Base-by-base conservation (phyloP, 345 rosid genomes). In the Dimocarpus longan region DNA sequence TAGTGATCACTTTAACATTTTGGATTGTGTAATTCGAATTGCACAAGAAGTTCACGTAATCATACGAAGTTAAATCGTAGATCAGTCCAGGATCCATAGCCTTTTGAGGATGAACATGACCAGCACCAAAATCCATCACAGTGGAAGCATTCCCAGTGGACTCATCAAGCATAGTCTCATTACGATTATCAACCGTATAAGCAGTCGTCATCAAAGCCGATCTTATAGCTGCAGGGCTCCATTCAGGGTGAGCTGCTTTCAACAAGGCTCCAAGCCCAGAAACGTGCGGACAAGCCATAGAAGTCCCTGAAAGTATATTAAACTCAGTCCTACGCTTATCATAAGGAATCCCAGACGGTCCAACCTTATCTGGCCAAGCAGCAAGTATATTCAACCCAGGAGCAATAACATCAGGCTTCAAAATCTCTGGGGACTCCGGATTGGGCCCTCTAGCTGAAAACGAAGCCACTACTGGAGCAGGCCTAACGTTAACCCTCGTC, bases 231-330 rank as follows among this genome's bases (percentile, higher is more conserved):
- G 98, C 93, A 0, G 98, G 95, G 42, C 95, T 94, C 98, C 99
- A 96, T 32, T 91, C 88, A 0, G 95, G 97, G 79, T 94, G 98
- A 8, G 98, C 95, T 0, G 98, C 95, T 83, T 91, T 96, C 7
- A 96, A 90, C 90, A 96, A 16, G 16, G 97, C 99, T 0, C 97
- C 97, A 0, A 95, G 88, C 18, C 99, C 99, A 1, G 97, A 94
- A 16, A 93, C 95, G 40, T 94, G 99, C 9, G 98, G 98, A 46
- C 98, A 96, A 3, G 98, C 98, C 99, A 96, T 96, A 10, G 99
- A 96, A 40, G 98, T 96, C 2, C 98, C 99, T 0, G 97, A 96
- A 3, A 96, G 85, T 52, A 94, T 96, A 80, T 94, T 96, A 78
- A 94, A 96, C 39, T 90, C 92, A 1, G 95, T 91, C 70, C 68